Conservation (phyloP, 164 flowering plant species). For the Liriodendron chinense region DNA sequence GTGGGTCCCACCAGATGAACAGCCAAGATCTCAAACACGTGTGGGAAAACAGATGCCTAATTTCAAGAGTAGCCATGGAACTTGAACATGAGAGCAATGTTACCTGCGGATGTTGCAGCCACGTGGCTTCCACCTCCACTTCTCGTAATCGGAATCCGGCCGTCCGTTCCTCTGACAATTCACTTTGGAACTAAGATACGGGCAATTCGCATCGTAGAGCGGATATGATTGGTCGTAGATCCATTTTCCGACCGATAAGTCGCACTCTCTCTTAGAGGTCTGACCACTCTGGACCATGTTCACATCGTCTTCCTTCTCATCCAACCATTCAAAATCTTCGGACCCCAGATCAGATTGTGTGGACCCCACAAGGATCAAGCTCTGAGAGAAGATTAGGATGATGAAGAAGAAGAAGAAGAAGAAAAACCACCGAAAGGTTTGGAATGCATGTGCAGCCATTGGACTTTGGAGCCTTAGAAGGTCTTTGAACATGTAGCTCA, state of each 20-base stretch:
- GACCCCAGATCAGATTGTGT: slow-evolving; percentile 14
- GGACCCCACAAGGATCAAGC: slow-evolving; percentile 23
- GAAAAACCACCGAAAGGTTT: neutral
- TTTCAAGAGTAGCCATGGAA: neutral
- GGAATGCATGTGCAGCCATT: neutral
- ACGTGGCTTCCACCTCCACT: slow-evolving; percentile 77
- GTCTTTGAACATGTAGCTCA: neutral
- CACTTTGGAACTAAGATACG: slow-evolving; percentile 62
- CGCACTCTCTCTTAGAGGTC: slow-evolving; percentile 35
- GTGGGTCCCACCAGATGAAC: no score
- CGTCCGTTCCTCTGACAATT: slow-evolving; percentile 70
- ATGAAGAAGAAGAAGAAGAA: slow-evolving; percentile 3
- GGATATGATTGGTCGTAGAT: slow-evolving; percentile 70
- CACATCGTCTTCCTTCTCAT: slow-evolving; percentile 44
- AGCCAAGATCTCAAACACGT: no score
- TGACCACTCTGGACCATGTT: slow-evolving; percentile 35
- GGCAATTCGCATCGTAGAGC: slow-evolving; percentile 67
- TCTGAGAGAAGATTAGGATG: slow-evolving; percentile 14
- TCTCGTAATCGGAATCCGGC: slow-evolving; percentile 81
- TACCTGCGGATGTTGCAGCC: slow-evolving; percentile 79
- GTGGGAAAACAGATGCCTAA: no score
- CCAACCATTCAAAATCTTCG: slow-evolving; percentile 31
- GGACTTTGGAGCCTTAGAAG: neutral
- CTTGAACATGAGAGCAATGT: neutral
- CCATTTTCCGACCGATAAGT: slow-evolving; percentile 67